Base-by-base conservation (phyloP, 2,329 filamentous ascomycete genomes). In the Nigrospora sphaerica region DNA sequence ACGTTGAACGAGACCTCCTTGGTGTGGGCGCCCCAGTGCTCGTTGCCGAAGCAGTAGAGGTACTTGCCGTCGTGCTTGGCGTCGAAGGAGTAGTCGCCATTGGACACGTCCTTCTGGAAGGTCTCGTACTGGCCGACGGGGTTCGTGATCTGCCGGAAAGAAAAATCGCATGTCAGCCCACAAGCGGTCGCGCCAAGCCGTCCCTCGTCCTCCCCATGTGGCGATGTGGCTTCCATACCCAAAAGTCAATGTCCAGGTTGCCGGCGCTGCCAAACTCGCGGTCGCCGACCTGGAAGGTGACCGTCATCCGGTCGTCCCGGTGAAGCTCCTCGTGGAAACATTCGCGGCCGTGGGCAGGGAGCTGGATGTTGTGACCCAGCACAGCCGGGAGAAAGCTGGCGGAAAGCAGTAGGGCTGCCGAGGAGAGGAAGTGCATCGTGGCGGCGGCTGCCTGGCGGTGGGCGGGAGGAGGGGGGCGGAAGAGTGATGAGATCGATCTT, bases 1-100 rank as follows among this genome's bases (percentile, higher is more conserved):
- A 98, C 93, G 68, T 98, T 98, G 81, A 98, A 98, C 47, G 89
- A 95, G 45, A 98, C 92, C 69, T 98, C 93, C 73, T 98, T 98
- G 65, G 83, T 95, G 68, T 89, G 89, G 49, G 91, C 90, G 49
- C 88, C 88, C 90, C 92, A 98, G 68, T 93, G 86, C 75, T 97
- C 92, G 71, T 98, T 98, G 71, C 93, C 95, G 74, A 98, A 98
- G 81, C 93, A 98, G 81, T 98, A 98, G 48, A 80, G 75, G 73
- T 87, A 96, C 71, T 87, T 90, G 54, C 93, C 93, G 67, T 98
- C 91, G 62, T 83, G 72, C 58, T 78, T 74, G 44, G 93, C 91
- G 35, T 83, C 86, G 71, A 98, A 97, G 48, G 88, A 88, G 73
- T 95, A 89, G 69, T 97, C 92, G 64, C 93, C 93, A 58, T 87